Evolutionary conservation across 176 grass and related monocot genomes (phyloP), one percentile per base, ranked within the genome.

Genomic region (Triticum turgidum): DNA sequence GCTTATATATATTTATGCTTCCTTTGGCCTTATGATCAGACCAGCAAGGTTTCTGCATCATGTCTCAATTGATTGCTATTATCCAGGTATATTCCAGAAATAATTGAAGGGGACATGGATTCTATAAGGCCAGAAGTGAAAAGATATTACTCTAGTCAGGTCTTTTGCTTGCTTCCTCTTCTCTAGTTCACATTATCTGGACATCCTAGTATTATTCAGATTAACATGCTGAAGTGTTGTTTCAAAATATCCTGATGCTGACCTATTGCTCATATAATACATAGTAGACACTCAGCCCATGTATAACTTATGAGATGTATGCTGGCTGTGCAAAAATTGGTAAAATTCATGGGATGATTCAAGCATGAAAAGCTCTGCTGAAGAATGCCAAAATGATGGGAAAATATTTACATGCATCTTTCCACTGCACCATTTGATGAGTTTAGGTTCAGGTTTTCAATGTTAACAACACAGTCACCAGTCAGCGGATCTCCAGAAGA

Each of bases 61-160:
- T 37, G 15, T 83, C 58, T 70, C 33, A 77, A 39, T 39, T 51
- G 2, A 32, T 61, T 83, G n/a, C 8, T 90, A 0, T 65, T 86
- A 37, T 91, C n/a, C 81, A 92, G 88, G 68, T 90, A 95, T 80
- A 20, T 88, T 80, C 93, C 93, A 62, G 80, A 95, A 69, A 76
- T 90, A 82, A 90, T 95, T 34, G 88, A 86, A 84, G 93, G 93
- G 71, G 93, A 92, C 58, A 95, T 95, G 93, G 93, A 95, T 83
- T 95, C 93, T 49, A 92, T 92, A 79, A 92, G 90, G 82, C 85
- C 82, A 61, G 93, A 95, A 89, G 93, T 95, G 47, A 81, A 89
- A 82, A 74, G 81, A 62, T 95, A 90, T 86, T 95, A 95, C 74
- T 90, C 88, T 67, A 73, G 61, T 69, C 80, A 88, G 86, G 86